phyloP scores from a whole-genome alignment of 306 rosid genomes.

The Glycine latifolia region DNA sequence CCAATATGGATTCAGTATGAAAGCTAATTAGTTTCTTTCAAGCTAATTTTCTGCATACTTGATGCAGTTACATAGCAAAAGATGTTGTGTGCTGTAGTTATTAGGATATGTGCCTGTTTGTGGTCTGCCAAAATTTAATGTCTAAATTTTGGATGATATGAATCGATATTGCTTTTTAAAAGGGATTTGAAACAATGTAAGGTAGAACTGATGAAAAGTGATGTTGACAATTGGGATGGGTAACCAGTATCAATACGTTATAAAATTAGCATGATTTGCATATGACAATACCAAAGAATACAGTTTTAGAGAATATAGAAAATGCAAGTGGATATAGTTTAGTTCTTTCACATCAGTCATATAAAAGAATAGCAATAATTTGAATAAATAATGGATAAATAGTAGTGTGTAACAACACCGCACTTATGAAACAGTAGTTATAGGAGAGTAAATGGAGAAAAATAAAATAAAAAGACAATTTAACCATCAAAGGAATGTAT shows the following conservation, averaged over 20 bases:
- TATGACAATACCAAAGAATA: constrained; percentile 10
- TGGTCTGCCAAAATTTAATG: too few species aligned
- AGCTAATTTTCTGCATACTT: constrained; percentile 10
- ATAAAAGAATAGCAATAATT: constrained; percentile 16
- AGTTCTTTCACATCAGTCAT: constrained; percentile 32
- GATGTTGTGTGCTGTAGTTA: not conserved
- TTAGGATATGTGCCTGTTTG: not conserved
- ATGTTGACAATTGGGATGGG: not conserved
- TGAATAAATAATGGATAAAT: not conserved
- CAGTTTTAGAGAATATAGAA: constrained; percentile 22
- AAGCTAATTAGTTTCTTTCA: constrained; percentile 7
- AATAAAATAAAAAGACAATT: not conserved
- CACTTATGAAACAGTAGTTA: not conserved
- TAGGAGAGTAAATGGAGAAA: not conserved
- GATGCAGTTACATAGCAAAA: constrained; percentile 23
- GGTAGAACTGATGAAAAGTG: constrained; percentile 8
- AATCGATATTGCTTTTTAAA: not conserved
- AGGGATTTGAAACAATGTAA: not conserved
- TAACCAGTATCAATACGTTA: not conserved
- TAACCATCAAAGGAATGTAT: not conserved
- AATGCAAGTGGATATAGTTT: constrained; percentile 17
- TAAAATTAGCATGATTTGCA: constrained; percentile 1
- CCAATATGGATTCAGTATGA: constrained; percentile 20
- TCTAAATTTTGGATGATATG: not conserved
- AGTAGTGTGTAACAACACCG: not conserved